Evolutionary conservation across 2,329 filamentous ascomycete genomes (phyloP), one percentile per base, ranked within the genome.

Genomic region (Leptographium galeiforme): DNA sequence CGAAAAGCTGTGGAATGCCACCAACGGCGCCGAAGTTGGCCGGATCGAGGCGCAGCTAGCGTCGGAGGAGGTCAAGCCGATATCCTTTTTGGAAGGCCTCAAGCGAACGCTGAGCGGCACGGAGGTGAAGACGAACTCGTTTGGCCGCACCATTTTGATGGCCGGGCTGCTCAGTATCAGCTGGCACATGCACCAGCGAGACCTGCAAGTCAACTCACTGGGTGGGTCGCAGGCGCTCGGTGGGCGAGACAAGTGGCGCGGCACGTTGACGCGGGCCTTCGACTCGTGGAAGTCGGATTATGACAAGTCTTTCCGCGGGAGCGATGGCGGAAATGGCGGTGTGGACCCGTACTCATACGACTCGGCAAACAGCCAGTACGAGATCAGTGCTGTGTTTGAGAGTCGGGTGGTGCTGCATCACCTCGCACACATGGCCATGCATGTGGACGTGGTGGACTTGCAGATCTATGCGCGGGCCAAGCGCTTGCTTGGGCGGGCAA

Each of bases 171-270:
- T 97, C 30, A 96, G 89, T 60, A 89, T 97, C 34, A 93, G 87
- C 63, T 97, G 89, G 88, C 91, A 97, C 66, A 91, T 97, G 86
- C 93, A 95, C 64, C 90, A 97, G 66, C 81, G 91, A 63, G 93
- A 97, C 65, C 77, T 96, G 14, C 91, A 96, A 69, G 85, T 95
- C 55, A 91, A 84, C 64, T 89, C 89, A 1, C 76, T 97, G 0
- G 89, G 80, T 7, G 72, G 72, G 1, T 81, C 82, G 0, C 82
- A 85, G 60, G 84, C 88, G 0, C 77, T 95, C 1, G 91, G 91
- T 4, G 89, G 86, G 4, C 82, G 89, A 19, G 89, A 95, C 64
- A 91, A 91, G 65, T 97, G 93, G 93, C 82, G 90, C 52, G 81
- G 83, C 10, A 84, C 88, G 5, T 73, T 98, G 38, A 89, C 89